Conservation (phyloP, 2,329 filamentous ascomycete species). For the Myriangium duriaei region DNA sequence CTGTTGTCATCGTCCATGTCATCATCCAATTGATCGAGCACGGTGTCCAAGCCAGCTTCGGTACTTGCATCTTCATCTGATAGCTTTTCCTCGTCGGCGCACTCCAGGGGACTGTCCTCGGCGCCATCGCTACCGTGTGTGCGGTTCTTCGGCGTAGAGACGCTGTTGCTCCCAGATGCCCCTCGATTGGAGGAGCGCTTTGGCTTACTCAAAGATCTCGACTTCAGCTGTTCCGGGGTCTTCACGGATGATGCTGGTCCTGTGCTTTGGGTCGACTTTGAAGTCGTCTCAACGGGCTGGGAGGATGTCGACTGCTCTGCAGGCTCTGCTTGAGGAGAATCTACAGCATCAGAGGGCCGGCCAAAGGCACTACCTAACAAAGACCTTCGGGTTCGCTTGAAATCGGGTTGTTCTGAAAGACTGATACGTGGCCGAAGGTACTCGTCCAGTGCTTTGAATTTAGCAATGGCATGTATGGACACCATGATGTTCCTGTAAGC, state of each 20-base stretch:
- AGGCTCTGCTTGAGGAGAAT: slow-evolving; percentile 22
- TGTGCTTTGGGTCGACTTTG: slow-evolving; percentile 1
- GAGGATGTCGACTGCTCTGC: slow-evolving; percentile 14
- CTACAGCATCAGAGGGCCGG: slow-evolving; percentile 52
- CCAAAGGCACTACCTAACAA: slow-evolving; percentile 1
- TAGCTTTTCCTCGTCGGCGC: slow-evolving; percentile 80
- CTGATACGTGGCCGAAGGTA: slow-evolving; percentile 85
- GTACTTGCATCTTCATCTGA: slow-evolving; percentile 47
- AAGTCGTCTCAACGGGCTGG: neutral
- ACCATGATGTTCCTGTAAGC: slow-evolving; percentile 93
- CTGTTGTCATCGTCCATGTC: slow-evolving; percentile 61
- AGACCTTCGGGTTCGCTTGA: slow-evolving; percentile 28
- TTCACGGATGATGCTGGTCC: slow-evolving; percentile 5
- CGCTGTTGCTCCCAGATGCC: slow-evolving; percentile 10
- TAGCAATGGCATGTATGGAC: slow-evolving; percentile 94
- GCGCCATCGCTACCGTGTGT: slow-evolving; percentile 48
- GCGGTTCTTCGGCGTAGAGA: slow-evolving; percentile 34
- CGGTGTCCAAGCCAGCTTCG: slow-evolving; percentile 58
- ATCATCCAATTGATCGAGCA: slow-evolving; percentile 83
- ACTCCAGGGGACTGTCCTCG: slow-evolving; percentile 61
- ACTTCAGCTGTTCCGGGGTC: slow-evolving; percentile 7
- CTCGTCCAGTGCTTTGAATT: slow-evolving; percentile 92
- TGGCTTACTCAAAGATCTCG: slow-evolving; percentile 13
- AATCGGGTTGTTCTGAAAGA: slow-evolving; percentile 56
- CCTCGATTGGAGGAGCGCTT: slow-evolving; percentile 24